Percentiles rank a stretch among this genome's conserved stretches.
phyloP scores from a whole-genome alignment of 345 rosid genomes.

The Melastoma malabathricum region DNA sequence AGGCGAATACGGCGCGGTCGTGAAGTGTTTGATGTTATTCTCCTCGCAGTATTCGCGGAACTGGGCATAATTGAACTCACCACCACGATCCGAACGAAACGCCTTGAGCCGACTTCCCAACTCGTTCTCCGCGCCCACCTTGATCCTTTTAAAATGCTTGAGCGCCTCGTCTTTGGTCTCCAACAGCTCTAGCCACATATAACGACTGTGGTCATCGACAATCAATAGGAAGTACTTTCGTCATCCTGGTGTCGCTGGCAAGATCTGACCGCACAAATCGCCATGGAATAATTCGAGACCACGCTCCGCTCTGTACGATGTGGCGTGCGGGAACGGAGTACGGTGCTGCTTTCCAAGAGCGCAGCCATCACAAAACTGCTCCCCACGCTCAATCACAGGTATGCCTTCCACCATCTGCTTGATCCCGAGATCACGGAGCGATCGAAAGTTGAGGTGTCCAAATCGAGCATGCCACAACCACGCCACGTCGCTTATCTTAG shows the following conservation, averaged over 20 bases:
- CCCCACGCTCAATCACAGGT: too few relatives aligned
- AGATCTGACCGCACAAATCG: not conserved
- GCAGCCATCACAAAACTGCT: not conserved
- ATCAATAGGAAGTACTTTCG: conserved; percentile 1
- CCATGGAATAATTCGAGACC: not conserved
- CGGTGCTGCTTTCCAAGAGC: too few relatives aligned
- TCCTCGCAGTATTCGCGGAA: not conserved
- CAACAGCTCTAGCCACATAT: conserved; percentile 1
- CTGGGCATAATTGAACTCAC: not conserved
- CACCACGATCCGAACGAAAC: not conserved
- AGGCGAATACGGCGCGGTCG: not conserved
- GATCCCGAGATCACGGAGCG: not conserved
- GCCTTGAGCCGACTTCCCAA: not conserved
- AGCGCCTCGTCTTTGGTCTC: not conserved
- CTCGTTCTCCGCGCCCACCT: not conserved
- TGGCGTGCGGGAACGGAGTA: too few relatives aligned
- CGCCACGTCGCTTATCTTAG: too few relatives aligned
- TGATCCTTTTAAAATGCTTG: not conserved
- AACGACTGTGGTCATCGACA: not conserved
- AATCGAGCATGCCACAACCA: too few relatives aligned
- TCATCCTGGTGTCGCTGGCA: not conserved
- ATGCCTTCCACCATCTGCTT: not conserved
- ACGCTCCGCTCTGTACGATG: not conserved
- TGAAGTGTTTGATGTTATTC: not conserved
- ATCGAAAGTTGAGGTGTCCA: too few relatives aligned